Evolutionary conservation across 2,329 filamentous ascomycete species (phyloP), one percentile per base, ranked within the genome.

Genomic region (Colletotrichum australisinense): DNA sequence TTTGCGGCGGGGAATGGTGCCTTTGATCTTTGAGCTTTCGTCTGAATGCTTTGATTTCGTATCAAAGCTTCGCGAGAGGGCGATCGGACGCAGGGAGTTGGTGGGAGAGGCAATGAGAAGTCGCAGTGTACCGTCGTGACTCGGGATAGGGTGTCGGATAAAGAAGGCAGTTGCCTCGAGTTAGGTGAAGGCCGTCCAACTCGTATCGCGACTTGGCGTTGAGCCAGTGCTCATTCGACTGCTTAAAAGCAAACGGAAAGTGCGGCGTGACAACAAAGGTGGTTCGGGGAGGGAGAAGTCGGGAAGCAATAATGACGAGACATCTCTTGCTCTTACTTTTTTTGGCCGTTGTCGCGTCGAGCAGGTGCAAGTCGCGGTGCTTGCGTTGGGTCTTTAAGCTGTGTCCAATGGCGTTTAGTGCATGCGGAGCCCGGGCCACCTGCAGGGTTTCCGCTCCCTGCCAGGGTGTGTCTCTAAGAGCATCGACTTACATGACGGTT

Each of bases 381-480:
- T 55, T 38, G 35, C 35, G 58, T 62, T 35, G 42, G 62, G 49
- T 55, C 12, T 26, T 38, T 35, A 64, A 28, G 22, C 32, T 24
- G 46, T 64, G 49, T 38, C 62, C 62, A 64, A 64, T 64, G 11
- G 53, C 28, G 22, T 35, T 28, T 38, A 52, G 38, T n/a, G 46
- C 66, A 69, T 22, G 57, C 58, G n/a, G 78, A 42, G 14, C 42
- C 42, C 42, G 57, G 19, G 26, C 28, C 16, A 63, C 14, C 49
- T 26, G 8, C 26, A 32, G 59, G 42, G 59, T 22, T n/a, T 49
- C 19, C 19, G 42, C 4, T 9, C 3, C 42, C 42, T n/a, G 9
- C 42, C 42, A 49, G 19, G 42, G 19, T 2, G 42, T 49, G 42
- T 49, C 19, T 49, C 2, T 22, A 49, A 22, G 42, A 49, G 8